Percentiles rank a stretch among this genome's conserved stretches.
Conservation (phyloP, 139 green algal species). For the Chlorella vulgaris region DNA sequence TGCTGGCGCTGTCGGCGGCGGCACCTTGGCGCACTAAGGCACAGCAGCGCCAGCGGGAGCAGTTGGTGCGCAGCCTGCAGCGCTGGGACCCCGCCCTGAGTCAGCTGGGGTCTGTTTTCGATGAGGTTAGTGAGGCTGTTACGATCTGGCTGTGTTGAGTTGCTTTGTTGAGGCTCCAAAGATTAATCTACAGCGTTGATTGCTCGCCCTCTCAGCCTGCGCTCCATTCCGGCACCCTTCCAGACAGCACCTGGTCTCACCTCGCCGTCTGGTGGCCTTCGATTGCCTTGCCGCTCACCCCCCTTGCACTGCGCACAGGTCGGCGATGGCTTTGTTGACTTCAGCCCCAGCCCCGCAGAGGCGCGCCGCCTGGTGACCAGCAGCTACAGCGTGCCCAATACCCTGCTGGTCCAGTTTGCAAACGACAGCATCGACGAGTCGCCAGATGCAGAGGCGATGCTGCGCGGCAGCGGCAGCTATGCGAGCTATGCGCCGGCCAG, state of each 20-base stretch:
- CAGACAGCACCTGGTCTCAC: neutral
- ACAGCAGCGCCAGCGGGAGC: neutral
- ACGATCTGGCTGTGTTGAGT: neutral
- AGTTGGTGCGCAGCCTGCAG: slow-evolving; percentile 3
- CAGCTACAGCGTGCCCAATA: slow-evolving; percentile 60
- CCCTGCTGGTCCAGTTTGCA: slow-evolving; percentile 74
- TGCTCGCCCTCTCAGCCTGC: neutral
- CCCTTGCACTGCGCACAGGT: slow-evolving; percentile 31
- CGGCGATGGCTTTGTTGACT: slow-evolving; percentile 71
- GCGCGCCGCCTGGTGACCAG: slow-evolving; percentile 59
- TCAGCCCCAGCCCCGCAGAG: slow-evolving; percentile 80
- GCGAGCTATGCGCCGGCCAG: neutral
- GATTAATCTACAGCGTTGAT: neutral
- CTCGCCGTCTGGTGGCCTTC: neutral
- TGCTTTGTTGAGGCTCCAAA: neutral
- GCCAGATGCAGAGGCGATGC: slow-evolving; percentile 59
- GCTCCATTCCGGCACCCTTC: neutral
- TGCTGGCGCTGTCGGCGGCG: neutral
- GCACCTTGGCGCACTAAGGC: neutral
- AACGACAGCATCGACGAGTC: slow-evolving; percentile 90
- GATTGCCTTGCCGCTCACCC: neutral
- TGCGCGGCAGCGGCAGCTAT: slow-evolving; percentile 35
- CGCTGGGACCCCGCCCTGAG: slow-evolving; percentile 82
- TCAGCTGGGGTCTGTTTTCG: slow-evolving; percentile 83
- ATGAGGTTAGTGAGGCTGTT: slow-evolving; percentile 53